Evolutionary conservation across 2,329 filamentous ascomycete species (phyloP), one percentile per base, ranked within the genome.

Genomic region (Verticillium zaregamsianum): DNA sequence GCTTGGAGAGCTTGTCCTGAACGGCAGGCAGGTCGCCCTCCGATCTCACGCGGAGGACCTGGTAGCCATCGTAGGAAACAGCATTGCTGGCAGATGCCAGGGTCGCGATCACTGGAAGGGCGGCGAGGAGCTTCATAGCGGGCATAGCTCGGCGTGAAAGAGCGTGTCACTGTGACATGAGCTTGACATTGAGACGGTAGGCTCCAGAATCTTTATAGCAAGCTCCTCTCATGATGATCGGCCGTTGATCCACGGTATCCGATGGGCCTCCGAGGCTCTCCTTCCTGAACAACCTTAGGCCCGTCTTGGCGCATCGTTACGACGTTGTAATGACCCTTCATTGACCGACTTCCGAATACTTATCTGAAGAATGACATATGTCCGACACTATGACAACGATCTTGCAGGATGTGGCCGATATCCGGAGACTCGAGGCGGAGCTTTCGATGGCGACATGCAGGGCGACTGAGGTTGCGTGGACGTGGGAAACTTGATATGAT

Each of bases 1-100:
- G 28, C 14, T 28, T 32, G 37, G 40, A 28, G 23, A 58, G 39
- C 35, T 49, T 40, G 5, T n/a, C 25, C 12, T 39, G 17, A 5
- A 58, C 15, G 37, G 37, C 57, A 5, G 33, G 25, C 15, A 58
- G 25, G 37, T 52, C 45, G n/a, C 45, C 45, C 25, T 32, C 20
- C 23, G 37, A 40, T 33, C 37, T 28, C 25, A 81, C 67, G 7
- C 78, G 77, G 60, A 77, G 74, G 31, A 79, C 79, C 65, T 79
- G 79, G 70, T 77, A 78, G 14, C 79, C 79, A 60, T 77, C 71
- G 62, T 82, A 82, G 1, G 74, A 75, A 11, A 77, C 70, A 33
- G 54, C 52, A 55, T 59, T 63, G 39, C 61, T 63, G 20, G 62
- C 58, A n/a, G 61, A 61, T 17, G 59, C 63, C n/a, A 60, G 5